Base-by-base conservation (phyloP, 148 eudicot genomes). In the Drosera capensis region DNA sequence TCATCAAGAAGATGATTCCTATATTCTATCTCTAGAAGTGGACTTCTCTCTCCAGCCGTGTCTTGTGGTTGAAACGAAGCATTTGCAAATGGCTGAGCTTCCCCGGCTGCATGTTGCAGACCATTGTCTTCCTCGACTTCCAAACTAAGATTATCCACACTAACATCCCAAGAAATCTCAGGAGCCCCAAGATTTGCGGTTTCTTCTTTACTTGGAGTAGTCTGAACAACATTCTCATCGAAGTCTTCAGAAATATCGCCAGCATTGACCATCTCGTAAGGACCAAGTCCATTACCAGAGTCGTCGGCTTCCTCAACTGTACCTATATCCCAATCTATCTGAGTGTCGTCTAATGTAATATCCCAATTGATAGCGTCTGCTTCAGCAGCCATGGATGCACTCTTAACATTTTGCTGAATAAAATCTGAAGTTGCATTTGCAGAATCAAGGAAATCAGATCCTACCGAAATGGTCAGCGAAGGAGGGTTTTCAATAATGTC, bases 301-400 rank as follows among this genome's bases (percentile, higher is more conserved):
- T 72, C 92, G 40, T 86, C 96, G 3, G 78, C 54, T 57, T 77
- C 86, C 65, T 74, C 94, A 42, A 80, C 66, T 5, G 77, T 59
- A 26, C 85, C 94, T 46, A 83, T 74, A 73, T 84, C 97, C 97
- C 97, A 88, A 62, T 88, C 97, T 63, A 88, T 88, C 77, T 80
- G 86, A 60, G 94, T 58, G 68, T 80, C 75, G 41, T 84, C 95
- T 44, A 75, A 24, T 16, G 92, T 71, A 48, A 88, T 78, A 75
- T 88, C 94, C 97, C 97, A 84, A 59, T 88, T 92, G 63, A 88
- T 88, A 54, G 44, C 58, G 31, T 68, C 84, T 22, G 67, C 72
- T 31, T 60, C 65, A 41, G 44, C 54, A 11, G 46, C 67, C 49
- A 60, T 48, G 46, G 58, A 66, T 39, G 62, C 73, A 43, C 61